Evolutionary conservation across 257 asterid species (phyloP).

Genomic region (Ehretia macrophylla): DNA sequence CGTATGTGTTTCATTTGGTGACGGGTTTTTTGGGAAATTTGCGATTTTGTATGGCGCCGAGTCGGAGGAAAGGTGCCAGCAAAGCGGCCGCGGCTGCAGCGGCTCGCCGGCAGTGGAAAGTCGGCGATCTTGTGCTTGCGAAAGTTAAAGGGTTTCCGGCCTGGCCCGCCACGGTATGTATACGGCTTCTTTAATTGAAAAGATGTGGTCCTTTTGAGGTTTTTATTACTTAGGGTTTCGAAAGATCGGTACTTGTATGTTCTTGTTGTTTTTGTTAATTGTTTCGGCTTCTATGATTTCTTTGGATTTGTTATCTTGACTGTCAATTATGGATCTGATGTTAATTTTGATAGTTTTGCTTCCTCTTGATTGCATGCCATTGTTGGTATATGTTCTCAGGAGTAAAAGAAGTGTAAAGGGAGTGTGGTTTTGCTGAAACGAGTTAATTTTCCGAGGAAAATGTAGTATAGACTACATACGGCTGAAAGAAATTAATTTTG

Average conservation of each 20-base stretch:
- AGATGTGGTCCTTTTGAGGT: neutral
- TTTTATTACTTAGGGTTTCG: neutral
- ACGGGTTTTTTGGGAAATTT: slow-evolving; percentile 16
- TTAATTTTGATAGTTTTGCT: neutral
- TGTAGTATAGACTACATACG: neutral
- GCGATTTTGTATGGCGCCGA: slow-evolving; percentile 63
- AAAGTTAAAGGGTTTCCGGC: slow-evolving; percentile 92
- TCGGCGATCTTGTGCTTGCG: slow-evolving; percentile 95
- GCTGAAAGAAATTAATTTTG: neutral
- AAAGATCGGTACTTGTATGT: neutral
- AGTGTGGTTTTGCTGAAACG: neutral
- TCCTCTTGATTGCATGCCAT: neutral
- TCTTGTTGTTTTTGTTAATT: neutral
- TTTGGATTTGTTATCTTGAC: neutral
- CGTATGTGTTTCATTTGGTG: slow-evolving; percentile 19
- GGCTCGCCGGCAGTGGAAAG: slow-evolving; percentile 66
- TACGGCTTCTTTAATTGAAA: neutral
- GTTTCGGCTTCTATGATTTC: neutral
- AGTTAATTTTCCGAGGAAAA: neutral
- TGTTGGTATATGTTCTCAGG: neutral
- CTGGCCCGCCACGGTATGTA: slow-evolving; percentile 85
- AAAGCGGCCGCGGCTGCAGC: slow-evolving; percentile 72
- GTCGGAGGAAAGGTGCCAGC: slow-evolving; percentile 59
- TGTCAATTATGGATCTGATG: slow-evolving; percentile 4
- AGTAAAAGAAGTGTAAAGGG: neutral